Evolutionary conservation across 345 rosid genomes (phyloP).

Genomic region (Rhodamnia argentea): DNA sequence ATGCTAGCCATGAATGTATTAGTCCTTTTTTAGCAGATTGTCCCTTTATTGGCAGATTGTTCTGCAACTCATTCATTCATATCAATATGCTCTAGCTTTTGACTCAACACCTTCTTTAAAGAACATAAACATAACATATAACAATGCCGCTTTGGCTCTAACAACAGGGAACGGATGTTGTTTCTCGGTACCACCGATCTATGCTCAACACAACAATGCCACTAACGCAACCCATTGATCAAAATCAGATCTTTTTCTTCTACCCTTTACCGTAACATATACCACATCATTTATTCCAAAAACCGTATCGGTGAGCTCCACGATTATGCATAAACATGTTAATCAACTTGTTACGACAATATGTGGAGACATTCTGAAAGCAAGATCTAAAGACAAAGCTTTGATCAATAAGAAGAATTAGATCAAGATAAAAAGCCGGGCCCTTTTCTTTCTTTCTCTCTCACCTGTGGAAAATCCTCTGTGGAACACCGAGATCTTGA

Average conservation of each 20-base stretch:
- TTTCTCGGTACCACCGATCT: not conserved
- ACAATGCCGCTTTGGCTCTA: not conserved
- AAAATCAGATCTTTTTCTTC: slow-evolving; percentile 12
- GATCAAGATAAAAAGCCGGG: not conserved
- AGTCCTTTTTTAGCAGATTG: not conserved
- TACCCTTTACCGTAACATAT: not conserved
- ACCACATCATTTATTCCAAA: not conserved
- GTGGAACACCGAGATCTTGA: slow-evolving; percentile 66
- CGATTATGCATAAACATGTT: not conserved
- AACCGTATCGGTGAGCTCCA: not conserved
- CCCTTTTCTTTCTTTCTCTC: not conserved
- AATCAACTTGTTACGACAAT: not conserved
- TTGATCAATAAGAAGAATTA: not conserved
- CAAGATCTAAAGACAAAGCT: not conserved
- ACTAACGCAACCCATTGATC: not conserved
- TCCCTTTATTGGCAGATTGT: not conserved
- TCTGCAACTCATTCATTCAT: not conserved
- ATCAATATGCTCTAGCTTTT: not conserved
- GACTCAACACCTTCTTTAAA: not conserved
- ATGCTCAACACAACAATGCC: not conserved
- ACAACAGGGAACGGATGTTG: not conserved
- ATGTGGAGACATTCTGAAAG: not conserved
- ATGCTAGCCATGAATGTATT: not conserved
- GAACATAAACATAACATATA: not conserved
- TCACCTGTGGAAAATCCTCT: slow-evolving; percentile 70